These are phyloP conservation scores for Fistulinella prunicolor DNA, from an alignment of 768 basidiomycete species.

Conservation along the genomic window DNA sequence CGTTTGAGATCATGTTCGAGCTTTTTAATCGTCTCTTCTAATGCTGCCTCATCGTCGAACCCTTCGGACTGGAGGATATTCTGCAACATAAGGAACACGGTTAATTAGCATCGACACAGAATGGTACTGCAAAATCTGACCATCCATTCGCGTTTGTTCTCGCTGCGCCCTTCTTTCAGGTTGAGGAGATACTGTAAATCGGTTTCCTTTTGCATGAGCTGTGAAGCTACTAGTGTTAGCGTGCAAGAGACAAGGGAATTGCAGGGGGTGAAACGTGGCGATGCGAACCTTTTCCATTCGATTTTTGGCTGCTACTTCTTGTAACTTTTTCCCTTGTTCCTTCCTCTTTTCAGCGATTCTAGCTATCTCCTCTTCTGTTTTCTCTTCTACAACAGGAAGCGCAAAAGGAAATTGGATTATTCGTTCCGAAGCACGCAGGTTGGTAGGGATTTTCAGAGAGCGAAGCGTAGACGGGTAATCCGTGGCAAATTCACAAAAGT, in stretches of 20 bases:
- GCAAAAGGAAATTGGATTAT: conserved; percentile 89
- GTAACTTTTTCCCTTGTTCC: conserved; percentile 85
- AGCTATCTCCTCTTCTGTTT: conserved; percentile 87
- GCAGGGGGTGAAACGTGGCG: neutral
- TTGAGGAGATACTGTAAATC: conserved; percentile 65
- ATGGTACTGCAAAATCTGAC: conserved; percentile 35
- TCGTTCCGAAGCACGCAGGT: conserved; percentile 61
- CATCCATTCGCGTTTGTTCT: conserved; percentile 73
- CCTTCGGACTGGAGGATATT: conserved; percentile 63
- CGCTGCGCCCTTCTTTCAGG: conserved; percentile 59
- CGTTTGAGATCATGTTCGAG: conserved; percentile 76
- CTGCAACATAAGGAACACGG: conserved; percentile 31
- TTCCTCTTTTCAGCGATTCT: conserved; percentile 72
- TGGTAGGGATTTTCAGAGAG: conserved; percentile 60
- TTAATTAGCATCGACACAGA: neutral
- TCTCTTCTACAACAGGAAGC: conserved; percentile 62
- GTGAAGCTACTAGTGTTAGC: neutral
- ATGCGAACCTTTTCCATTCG: conserved; percentile 74
- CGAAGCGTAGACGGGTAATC: conserved; percentile 74
- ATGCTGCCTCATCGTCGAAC: conserved; percentile 70
- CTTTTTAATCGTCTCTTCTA: conserved; percentile 84
- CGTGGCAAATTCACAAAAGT: conserved; percentile 76
- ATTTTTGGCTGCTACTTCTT: conserved; percentile 86
- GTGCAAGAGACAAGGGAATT: neutral
- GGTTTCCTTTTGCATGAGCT: conserved; percentile 75